These are phyloP conservation scores for Metarhizium brunneum DNA, from an alignment of 2,329 filamentous ascomycete genomes.

Conservation along the genomic window DNA sequence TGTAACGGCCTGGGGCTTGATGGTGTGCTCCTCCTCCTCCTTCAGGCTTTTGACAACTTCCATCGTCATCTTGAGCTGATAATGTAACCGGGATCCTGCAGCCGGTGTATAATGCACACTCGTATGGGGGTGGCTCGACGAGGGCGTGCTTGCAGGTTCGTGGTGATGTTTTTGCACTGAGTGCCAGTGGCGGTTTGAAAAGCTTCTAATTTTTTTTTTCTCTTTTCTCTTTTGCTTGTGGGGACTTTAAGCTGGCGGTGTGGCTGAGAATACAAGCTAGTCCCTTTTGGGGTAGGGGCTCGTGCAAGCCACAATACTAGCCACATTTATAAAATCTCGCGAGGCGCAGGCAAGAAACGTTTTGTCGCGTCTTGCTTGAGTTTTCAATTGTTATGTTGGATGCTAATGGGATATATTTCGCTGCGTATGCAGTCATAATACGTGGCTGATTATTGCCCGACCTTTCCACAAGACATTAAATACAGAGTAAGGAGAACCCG, in stretches of 20 bases:
- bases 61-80: conserved; percentile 32
- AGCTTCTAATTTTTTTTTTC: conserved; percentile 14
- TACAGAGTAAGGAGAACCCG: neutral
- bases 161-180: conserved; percentile 9
- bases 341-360: too few species aligned
- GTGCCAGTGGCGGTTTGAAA: conserved; percentile 6
- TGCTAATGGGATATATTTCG: too few species aligned
- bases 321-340: neutral
- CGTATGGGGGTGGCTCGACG: conserved; percentile 12
- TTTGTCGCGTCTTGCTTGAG: too few species aligned
- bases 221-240: conserved; percentile 5
- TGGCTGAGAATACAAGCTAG: conserved; percentile 8
- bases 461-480: too few species aligned
- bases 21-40: conserved; percentile 66
- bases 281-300: neutral
- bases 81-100: conserved; percentile 9
- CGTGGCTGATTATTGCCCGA: too few species aligned
- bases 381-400: too few species aligned
- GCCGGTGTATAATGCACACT: conserved; percentile 8
- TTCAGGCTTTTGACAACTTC: conserved; percentile 28
- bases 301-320: conserved; percentile 6
- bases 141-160: conserved; percentile 11
- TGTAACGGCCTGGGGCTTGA: conserved; percentile 82
- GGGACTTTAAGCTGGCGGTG: conserved; percentile 8
- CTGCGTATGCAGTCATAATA: neutral